phyloP scores from a whole-genome alignment of 352 stramenopile species.

The Globisporangium sylvaticum region DNA sequence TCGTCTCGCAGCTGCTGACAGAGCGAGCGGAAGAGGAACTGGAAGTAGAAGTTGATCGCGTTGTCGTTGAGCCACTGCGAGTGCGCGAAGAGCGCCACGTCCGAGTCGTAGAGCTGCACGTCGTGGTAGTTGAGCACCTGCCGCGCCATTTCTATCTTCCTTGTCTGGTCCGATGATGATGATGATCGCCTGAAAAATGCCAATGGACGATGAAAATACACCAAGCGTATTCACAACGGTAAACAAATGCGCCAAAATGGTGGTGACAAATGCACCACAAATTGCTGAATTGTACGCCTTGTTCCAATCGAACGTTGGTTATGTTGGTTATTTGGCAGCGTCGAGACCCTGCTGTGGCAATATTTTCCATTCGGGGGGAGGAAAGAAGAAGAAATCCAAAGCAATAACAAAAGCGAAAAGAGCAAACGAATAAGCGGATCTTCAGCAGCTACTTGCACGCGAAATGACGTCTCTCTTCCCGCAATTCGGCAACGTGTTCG shows the following conservation, averaged over 20 bases:
- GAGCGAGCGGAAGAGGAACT: slow-evolving; percentile 49
- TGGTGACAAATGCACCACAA: no score
- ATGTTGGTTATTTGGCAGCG: not conserved
- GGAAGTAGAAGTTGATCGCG: slow-evolving; percentile 81
- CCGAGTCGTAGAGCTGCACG: slow-evolving; percentile 77
- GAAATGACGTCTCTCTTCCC: slow-evolving; percentile 62
- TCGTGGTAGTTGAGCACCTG: slow-evolving; percentile 79
- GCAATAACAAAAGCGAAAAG: slow-evolving; percentile 10
- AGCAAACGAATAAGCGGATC: slow-evolving; percentile 11
- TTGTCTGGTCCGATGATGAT: not conserved
- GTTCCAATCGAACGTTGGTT: slow-evolving; percentile 8
- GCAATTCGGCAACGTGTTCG: slow-evolving; percentile 81
- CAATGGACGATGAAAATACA: not conserved
- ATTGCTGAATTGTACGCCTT: not conserved
- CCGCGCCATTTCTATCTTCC: slow-evolving; percentile 21
- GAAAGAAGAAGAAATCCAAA: slow-evolving; percentile 9
- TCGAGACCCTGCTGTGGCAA: no score
- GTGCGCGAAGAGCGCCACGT: slow-evolving; percentile 62
- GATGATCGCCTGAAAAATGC: not conserved
- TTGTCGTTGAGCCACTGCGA: slow-evolving; percentile 83
- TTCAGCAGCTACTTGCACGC: not conserved
- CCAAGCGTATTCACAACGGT: not conserved
- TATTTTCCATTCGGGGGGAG: not conserved
- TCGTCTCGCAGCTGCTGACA: slow-evolving; percentile 15
- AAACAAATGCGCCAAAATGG: no score